Evolutionary conservation across 805 yeast species (phyloP).

Genomic region (Tetrapisispora iriomotensis): DNA sequence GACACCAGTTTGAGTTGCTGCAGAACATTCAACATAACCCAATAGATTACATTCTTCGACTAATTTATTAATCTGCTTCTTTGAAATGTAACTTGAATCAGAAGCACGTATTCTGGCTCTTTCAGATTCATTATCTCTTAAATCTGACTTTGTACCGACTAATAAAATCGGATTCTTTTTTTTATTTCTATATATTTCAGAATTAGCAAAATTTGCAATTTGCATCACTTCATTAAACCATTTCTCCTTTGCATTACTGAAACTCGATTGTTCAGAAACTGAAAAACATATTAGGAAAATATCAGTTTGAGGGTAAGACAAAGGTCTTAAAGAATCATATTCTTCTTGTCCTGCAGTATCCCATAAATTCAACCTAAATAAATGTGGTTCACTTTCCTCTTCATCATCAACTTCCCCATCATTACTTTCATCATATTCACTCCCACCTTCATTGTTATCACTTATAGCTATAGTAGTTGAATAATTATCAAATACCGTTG

Average conservation of each 20-base stretch:
- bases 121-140: conserved; percentile 74
- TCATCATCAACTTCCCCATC: conserved; percentile 16
- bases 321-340: conserved; percentile 79
- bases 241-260: conserved; percentile 68
- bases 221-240: conserved; percentile 83
- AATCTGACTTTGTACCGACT: conserved; percentile 83
- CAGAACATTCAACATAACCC: conserved; percentile 79
- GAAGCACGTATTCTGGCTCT: conserved; percentile 41
- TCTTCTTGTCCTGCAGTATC: conserved; percentile 96
- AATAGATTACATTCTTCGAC: conserved; percentile 67
- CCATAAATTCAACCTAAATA: conserved; percentile 81
- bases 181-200: conserved; percentile 11
- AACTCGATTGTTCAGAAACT: conserved; percentile 69
- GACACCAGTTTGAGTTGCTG: conserved; percentile 80
- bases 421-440: conserved; percentile 10
- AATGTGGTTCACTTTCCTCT: conserved; percentile 33
- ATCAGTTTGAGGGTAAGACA: conserved; percentile 87
- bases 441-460: conserved; percentile 2
- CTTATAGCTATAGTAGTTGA: conserved; percentile 68
- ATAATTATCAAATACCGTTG: conserved; percentile 89
- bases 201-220: conserved; percentile 54
- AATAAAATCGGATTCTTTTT: conserved; percentile 43
- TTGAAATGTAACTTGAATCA: conserved; percentile 51
- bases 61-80: conserved; percentile 51
- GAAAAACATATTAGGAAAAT: conserved; percentile 82